Conservation (phyloP, 148 eudicot genomes). For the Rhododendron kiyosumense region DNA sequence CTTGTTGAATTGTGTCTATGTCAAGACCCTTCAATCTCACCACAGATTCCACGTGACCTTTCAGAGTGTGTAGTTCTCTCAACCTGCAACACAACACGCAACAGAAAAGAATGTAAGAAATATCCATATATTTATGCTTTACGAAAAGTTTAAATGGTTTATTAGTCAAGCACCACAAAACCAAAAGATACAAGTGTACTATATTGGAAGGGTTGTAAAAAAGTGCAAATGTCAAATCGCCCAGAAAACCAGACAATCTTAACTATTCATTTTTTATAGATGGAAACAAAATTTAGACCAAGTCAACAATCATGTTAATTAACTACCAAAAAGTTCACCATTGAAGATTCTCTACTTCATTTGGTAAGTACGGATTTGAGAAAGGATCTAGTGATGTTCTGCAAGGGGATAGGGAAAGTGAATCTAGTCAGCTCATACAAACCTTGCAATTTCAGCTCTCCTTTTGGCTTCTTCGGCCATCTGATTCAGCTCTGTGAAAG, state of each 20-base stretch:
- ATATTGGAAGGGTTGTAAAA: neutral
- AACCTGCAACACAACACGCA: constrained; percentile 32
- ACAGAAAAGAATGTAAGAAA: neutral
- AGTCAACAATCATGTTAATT: neutral
- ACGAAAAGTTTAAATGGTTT: neutral
- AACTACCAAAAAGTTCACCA: neutral
- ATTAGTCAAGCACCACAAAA: neutral
- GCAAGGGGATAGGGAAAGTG: neutral
- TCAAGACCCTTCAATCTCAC: constrained; percentile 59
- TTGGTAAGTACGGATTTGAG: neutral
- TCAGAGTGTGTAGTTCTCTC: constrained; percentile 56
- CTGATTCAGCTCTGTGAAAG: constrained; percentile 60
- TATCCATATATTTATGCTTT: neutral
- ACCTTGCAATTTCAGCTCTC: constrained; percentile 92
- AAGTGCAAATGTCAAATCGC: neutral
- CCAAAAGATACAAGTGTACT: neutral
- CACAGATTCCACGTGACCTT: constrained; percentile 63
- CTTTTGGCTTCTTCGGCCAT: constrained; percentile 88
- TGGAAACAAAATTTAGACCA: neutral
- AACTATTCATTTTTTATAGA: neutral
- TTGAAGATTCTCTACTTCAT: neutral
- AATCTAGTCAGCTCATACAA: neutral
- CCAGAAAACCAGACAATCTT: neutral
- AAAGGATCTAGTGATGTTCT: neutral
- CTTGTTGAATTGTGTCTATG: constrained; percentile 60